Base-by-base conservation (phyloP, 148 eudicot genomes). In the Diospyros kaki region DNA sequence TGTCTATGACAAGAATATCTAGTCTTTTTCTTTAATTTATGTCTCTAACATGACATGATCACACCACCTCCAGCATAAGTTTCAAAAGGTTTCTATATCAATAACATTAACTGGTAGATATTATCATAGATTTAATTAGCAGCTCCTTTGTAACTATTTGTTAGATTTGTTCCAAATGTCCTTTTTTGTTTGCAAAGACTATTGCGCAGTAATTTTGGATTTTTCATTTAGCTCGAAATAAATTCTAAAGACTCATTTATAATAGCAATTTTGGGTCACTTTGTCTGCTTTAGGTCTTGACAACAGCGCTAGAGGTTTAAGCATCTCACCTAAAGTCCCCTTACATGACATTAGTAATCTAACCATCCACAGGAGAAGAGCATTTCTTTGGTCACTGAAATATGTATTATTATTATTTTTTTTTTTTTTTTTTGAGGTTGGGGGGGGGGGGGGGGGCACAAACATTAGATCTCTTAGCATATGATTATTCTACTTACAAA, bases 11-110 rank as follows among this genome's bases (percentile, higher is more conserved):
- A 52, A 42, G 11, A 11, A 50, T 7, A 45, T 53, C 58, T 38
- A 67, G 39, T 68, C 15, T 68, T 11, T 28, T 3, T 69, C 45
- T 69, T 69, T 52, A 28, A 41, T 48, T 67, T 69, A 69, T 48
- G 55, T 5, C 14, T 48, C 71, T 48, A 38, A 28, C 28, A 28
- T 28, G 28, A 28, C 28, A 28, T 28, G 28, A 28, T 28, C 28
- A 28, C 28, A 28, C 28, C 28, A 28, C 28, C 12, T 53, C 12
- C 12, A 53, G 3, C 2, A 3, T 3, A 53, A 14, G 9, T 14
- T 53, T 9, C 0, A 53, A 1, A 53, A 53, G 56, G 56, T 9
- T 53, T 53, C 10, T 53, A 6, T 11, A 53, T 53, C 56, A 53
- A 9, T 53, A 53, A 9, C 12, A 53, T 14, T 7, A 53, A 53